These are phyloP conservation scores for Phoma herbarum DNA, from an alignment of 2,329 filamentous ascomycete genomes.

Conservation along the genomic window DNA sequence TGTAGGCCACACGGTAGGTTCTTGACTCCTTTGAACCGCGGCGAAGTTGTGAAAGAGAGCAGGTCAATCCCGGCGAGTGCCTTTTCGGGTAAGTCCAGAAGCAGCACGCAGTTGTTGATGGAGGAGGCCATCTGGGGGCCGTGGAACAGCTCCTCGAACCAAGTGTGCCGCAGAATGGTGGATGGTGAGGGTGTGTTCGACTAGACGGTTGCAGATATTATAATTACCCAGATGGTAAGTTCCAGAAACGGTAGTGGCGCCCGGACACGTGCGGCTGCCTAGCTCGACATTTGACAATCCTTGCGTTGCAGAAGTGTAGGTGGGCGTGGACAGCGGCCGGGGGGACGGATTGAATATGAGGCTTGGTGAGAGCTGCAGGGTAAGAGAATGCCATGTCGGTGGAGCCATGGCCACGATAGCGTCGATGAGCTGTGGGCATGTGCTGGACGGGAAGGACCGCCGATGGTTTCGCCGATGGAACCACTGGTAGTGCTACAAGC, in stretches of 20 bases:
- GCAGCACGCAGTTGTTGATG: conserved; percentile 50
- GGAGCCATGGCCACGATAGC: conserved; percentile 28
- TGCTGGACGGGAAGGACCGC: conserved; percentile 24
- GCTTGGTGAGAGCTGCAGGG: conserved; percentile 9
- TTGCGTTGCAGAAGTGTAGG: not conserved
- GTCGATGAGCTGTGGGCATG: conserved; percentile 24
- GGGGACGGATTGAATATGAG: not conserved
- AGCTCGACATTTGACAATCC: conserved; percentile 15
- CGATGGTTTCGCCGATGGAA: conserved; percentile 28
- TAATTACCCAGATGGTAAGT: conserved; percentile 26
- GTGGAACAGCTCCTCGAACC: conserved; percentile 47
- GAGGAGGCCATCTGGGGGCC: conserved; percentile 47
- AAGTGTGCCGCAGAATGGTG: conserved; percentile 49
- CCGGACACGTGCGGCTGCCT: conserved; percentile 12
- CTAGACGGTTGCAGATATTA: conserved; percentile 3
- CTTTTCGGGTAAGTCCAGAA: conserved; percentile 56
- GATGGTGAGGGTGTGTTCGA: conserved; percentile 4
- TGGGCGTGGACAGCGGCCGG: not conserved
- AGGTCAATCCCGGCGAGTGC: conserved; percentile 64
- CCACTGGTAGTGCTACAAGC: conserved; percentile 4
- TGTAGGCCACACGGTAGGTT: conserved; percentile 67
- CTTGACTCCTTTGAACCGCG: conserved; percentile 68
- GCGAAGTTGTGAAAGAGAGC: conserved; percentile 69
- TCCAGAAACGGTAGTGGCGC: conserved; percentile 26
- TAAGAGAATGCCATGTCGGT: conserved; percentile 22